These are phyloP conservation scores for Ramaria sp. DNA, from an alignment of 768 basidiomycete genomes.

Conservation along the genomic window DNA sequence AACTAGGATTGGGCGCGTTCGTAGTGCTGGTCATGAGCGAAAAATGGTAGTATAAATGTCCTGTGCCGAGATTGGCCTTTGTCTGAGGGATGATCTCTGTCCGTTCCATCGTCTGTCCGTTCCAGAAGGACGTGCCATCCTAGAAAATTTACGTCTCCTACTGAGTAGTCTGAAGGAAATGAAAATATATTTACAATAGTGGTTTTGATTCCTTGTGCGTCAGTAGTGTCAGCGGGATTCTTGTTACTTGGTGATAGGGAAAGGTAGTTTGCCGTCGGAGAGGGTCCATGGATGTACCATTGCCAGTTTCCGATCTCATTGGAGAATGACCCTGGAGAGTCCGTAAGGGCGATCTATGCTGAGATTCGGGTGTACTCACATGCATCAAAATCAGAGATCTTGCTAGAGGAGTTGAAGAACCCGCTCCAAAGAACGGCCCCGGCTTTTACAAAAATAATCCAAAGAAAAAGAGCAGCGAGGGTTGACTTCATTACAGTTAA, in stretches of 20 bases:
- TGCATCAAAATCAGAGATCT: constrained; percentile 35
- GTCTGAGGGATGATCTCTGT: constrained; percentile 30
- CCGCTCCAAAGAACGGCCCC: constrained; percentile 47
- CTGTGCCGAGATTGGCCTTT: constrained; percentile 41
- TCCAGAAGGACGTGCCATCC: constrained; percentile 43
- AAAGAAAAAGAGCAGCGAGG: constrained; percentile 14
- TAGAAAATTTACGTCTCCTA: not conserved
- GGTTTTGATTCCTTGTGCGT: constrained; percentile 38
- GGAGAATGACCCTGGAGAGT: constrained; percentile 39
- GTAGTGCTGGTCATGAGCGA: constrained; percentile 37
- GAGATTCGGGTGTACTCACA: not conserved
- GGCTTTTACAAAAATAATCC: constrained; percentile 24
- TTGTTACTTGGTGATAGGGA: constrained; percentile 39
- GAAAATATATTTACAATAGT: constrained; percentile 26
- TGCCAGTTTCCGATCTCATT: constrained; percentile 45
- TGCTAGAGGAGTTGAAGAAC: constrained; percentile 37
- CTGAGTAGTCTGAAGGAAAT: not conserved
- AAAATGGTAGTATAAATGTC: constrained; percentile 54
- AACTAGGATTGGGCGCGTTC: constrained; percentile 40
- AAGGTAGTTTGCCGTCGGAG: constrained; percentile 42
- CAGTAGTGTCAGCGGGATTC: constrained; percentile 44
- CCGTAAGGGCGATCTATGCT: not conserved
- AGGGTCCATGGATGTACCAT: constrained; percentile 49
- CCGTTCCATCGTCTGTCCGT: constrained; percentile 37
- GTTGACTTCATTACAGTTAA: constrained; percentile 13